A percentile compares a stretch with the other conserved stretches of the same genome.
phyloP scores from a whole-genome alignment of 2,329 filamentous ascomycete species.

The Ophiostoma pallidulum region DNA sequence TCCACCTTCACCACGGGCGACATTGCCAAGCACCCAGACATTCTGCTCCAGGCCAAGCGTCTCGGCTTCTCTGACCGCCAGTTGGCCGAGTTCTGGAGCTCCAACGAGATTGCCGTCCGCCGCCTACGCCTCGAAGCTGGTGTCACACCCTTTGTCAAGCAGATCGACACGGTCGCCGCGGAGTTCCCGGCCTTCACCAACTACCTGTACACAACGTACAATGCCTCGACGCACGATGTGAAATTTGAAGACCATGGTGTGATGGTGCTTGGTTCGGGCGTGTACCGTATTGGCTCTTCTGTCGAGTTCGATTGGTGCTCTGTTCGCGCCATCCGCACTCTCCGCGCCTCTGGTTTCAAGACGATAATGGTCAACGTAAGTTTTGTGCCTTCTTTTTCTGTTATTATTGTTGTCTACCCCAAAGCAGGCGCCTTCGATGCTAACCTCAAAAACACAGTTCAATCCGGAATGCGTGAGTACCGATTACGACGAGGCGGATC shows the following conservation, averaged over 20 bases:
- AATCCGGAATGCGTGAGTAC: conserved; percentile 86
- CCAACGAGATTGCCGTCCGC: conserved; percentile 85
- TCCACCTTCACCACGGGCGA: conserved; percentile 55
- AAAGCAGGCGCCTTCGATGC: too few species aligned
- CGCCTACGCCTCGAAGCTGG: conserved; percentile 75
- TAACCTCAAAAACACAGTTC: too few species aligned
- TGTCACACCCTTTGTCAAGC: conserved; percentile 85
- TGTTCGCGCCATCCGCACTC: conserved; percentile 82
- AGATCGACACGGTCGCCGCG: conserved; percentile 96
- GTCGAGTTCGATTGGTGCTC: conserved; percentile 99
- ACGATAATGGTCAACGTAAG: conserved; percentile 80
- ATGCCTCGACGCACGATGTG: conserved; percentile 77
- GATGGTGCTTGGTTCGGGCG: conserved; percentile 93
- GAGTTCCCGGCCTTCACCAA: conserved; percentile 94
- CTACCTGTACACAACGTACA: conserved; percentile 95
- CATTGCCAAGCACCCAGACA: conserved; percentile 50
- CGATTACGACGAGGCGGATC: conserved; percentile 90
- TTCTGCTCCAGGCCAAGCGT: conserved; percentile 79
- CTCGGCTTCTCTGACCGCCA: conserved; percentile 92
- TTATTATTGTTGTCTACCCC: neutral
- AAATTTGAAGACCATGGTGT: conserved; percentile 80
- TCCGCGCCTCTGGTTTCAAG: conserved; percentile 76
- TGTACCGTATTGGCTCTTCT: conserved; percentile 93
- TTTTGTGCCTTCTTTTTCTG: conserved; percentile 2
- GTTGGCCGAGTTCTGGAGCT: conserved; percentile 86